A percentile compares a stretch with the other conserved stretches of the same genome.
Evolutionary conservation across 768 basidiomycete species (phyloP).

Genomic region (Termitomyces sp.): DNA sequence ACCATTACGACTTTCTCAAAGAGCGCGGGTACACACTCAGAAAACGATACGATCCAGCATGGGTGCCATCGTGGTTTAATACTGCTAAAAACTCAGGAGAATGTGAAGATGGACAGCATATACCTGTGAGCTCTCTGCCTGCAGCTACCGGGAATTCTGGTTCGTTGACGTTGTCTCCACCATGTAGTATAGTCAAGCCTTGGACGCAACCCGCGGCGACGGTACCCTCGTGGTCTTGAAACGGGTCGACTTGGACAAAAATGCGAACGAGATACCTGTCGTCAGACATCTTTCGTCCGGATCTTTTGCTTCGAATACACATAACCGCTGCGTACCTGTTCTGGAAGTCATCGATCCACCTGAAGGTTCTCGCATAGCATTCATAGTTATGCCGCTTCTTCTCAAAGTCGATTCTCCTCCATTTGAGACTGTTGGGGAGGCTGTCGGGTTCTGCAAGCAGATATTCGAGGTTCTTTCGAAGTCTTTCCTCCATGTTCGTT

Average conservation of each 20-base stretch:
- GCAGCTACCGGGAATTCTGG: neutral
- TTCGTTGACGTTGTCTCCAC: neutral
- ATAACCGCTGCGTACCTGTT: constrained; percentile 31
- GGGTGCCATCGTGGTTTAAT: neutral
- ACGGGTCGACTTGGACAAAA: neutral
- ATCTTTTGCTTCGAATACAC: constrained; percentile 10
- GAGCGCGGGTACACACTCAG: neutral
- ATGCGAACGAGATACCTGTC: constrained; percentile 26
- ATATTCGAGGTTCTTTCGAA: neutral
- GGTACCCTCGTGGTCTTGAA: constrained; percentile 25
- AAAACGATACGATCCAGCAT: no score
- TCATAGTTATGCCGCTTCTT: no score
- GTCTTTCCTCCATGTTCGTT: neutral
- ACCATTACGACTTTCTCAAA: neutral
- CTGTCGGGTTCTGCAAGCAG: no score
- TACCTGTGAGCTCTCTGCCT: neutral
- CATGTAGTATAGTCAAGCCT: neutral
- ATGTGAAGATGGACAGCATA: neutral
- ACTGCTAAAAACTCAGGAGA: neutral
- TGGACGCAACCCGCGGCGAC: constrained; percentile 29
- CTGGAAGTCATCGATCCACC: no score
- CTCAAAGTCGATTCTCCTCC: no score
- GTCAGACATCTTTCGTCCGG: constrained; percentile 16
- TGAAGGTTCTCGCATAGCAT: no score
- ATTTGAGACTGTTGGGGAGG: no score